Conservation (phyloP, 495 filamentous ascomycete genomes). For the Penicillium daleae region DNA sequence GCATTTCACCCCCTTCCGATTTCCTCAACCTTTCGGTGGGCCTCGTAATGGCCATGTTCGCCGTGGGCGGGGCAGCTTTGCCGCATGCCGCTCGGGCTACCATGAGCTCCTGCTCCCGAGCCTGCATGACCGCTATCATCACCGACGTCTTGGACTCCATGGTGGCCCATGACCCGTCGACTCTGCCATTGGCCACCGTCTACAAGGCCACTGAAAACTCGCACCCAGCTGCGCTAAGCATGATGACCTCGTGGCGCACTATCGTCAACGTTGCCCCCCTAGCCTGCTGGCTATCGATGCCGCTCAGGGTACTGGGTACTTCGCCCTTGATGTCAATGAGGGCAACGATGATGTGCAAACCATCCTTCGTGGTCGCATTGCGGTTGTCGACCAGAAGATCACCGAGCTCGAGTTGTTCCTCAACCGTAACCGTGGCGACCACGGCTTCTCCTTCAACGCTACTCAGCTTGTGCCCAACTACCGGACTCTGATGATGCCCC, state of each 20-base stretch:
- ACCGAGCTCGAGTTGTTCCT: constrained; percentile 18
- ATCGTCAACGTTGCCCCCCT: constrained; percentile 7
- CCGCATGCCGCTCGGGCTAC: not conserved
- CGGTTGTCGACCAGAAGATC: constrained; percentile 7
- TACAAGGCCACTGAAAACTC: constrained; percentile 17
- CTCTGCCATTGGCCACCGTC: constrained; percentile 11
- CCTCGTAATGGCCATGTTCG: not conserved
- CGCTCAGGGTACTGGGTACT: constrained; percentile 13
- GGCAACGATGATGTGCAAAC: not conserved
- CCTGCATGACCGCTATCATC: constrained; percentile 10
- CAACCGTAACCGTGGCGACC: constrained; percentile 16
- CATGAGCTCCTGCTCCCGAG: constrained; percentile 2
- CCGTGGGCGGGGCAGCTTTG: not conserved
- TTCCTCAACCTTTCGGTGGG: constrained; percentile 7
- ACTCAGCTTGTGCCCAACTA: constrained; percentile 13
- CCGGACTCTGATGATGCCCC: constrained; percentile 5
- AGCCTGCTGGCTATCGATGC: constrained; percentile 21
- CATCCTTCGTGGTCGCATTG: constrained; percentile 10
- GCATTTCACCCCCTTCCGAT: not conserved
- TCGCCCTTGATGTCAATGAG: constrained; percentile 13
- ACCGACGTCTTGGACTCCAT: constrained; percentile 4
- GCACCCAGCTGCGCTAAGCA: constrained; percentile 14
- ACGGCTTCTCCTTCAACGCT: constrained; percentile 17
- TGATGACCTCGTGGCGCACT: constrained; percentile 19
- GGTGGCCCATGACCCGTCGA: constrained; percentile 13